Base-by-base conservation (phyloP, 306 rosid species). In the Hylodesmum podocarpum region DNA sequence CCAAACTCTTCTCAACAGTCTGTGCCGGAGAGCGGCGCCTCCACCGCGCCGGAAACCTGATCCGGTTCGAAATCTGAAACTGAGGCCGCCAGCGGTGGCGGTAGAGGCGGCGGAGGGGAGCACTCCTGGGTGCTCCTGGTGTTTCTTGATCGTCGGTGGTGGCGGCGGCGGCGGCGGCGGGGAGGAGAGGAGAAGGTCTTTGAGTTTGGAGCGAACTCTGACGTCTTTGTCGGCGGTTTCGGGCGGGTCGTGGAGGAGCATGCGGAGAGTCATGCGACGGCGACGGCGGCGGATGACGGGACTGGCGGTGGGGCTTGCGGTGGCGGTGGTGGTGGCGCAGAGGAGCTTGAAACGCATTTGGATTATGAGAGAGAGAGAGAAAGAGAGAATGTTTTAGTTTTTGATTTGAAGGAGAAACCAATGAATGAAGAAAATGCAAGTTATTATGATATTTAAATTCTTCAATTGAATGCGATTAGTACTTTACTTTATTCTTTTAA, bases 1-100 rank as follows among this genome's bases (percentile, higher is more conserved):
- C 96, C 97, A 92, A 70, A 90, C 89, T 73, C 96, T 79, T 80
- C 90, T 86, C 66, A 90, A 86, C 25, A 92, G 81, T 65, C 97
- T 80, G 46, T 77, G 84, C 36, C 96, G 89, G 39, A 92, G 84
- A 8, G 88, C 58, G n/a, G 79, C 50, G 25, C 66, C 33, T 67
- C 76, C 80, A 3, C 84, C 85, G 33, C 86, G 88, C 12, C 80
- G 82, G 18, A 72, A 44, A 0, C 74, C 21, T 59, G 89, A 41
- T 13, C 73, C 66, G 0, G 73, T 40, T 6, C 86, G 59, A 37
- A 76, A 31, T 27, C 76, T 62, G 34, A 51, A 49, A 10, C 73
- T 55, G 18, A 61, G 37, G 6, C 55, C 8, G 18, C 6, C 55
- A 59, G 80, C 67, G 16, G 59, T 40, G 19, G 70, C 44, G 47